These are phyloP conservation scores for Fraxinus pennsylvanica DNA, from an alignment of 257 asterid genomes.

Conservation along the genomic window DNA sequence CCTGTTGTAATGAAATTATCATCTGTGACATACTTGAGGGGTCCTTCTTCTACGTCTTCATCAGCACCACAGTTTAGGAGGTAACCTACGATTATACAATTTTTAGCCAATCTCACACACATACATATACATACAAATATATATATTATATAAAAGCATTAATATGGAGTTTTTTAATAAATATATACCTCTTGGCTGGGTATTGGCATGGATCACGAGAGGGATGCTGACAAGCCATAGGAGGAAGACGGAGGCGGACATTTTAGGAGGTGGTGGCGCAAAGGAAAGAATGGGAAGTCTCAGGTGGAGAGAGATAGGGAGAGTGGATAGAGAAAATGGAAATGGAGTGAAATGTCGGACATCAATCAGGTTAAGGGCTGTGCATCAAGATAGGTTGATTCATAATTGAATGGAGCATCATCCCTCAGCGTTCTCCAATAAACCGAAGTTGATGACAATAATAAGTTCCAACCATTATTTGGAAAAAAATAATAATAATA, in stretches of 20 bases:
- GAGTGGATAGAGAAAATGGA: conserved; percentile 25
- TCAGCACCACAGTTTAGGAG: conserved; percentile 65
- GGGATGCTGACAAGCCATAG: conserved; percentile 77
- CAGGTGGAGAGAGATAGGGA: conserved; percentile 29
- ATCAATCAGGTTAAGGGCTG: conserved; percentile 40
- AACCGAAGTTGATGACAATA: not conserved
- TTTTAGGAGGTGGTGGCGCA: conserved; percentile 37
- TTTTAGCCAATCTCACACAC: not conserved
- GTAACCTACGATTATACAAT: conserved; percentile 45
- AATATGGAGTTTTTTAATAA: not conserved
- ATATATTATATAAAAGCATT: not conserved
- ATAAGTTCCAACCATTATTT: too few relatives aligned
- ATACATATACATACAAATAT: not conserved
- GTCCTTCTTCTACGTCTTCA: conserved; percentile 34
- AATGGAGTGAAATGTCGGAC: conserved; percentile 30
- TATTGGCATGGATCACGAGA: conserved; percentile 45
- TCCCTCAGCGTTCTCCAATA: not conserved
- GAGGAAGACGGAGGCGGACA: conserved; percentile 79
- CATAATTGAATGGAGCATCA: not conserved
- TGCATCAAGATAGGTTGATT: conserved; percentile 46
- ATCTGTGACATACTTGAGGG: conserved; percentile 55
- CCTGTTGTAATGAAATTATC: conserved; percentile 53
- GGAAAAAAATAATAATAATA: too few relatives aligned
- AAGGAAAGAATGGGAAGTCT: conserved; percentile 29
- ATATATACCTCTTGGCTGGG: conserved; percentile 39